Conservation (phyloP, 306 rosid genomes). For the Hylodesmum podocarpum region DNA sequence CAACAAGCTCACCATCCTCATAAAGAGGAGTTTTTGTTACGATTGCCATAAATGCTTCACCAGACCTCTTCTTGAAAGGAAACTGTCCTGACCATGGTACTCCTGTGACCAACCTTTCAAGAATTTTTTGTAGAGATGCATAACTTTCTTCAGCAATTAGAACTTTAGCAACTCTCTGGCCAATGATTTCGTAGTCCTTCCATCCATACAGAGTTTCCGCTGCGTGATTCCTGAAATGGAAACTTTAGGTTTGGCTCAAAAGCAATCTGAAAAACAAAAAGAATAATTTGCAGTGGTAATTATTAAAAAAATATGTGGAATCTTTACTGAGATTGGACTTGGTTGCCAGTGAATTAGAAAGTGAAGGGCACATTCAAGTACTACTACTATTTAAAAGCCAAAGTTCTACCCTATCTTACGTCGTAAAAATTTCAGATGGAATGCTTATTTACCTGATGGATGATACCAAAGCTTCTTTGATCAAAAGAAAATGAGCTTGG, state of each 20-base stretch:
- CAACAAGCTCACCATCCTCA: slow-evolving; percentile 58
- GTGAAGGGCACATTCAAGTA: background rate
- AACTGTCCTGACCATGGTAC: slow-evolving; percentile 70
- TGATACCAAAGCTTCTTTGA: background rate
- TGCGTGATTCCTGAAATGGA: slow-evolving; percentile 55
- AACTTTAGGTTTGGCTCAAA: background rate
- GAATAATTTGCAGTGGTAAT: background rate
- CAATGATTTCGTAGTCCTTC: slow-evolving; percentile 65
- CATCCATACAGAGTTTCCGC: slow-evolving; percentile 75
- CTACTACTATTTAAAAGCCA: background rate
- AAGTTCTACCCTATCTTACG: background rate
- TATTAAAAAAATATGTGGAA: background rate
- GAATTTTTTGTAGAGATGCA: slow-evolving; percentile 42
- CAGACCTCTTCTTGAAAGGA: slow-evolving; percentile 69
- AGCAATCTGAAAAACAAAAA: background rate
- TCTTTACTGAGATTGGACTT: background rate
- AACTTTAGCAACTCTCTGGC: slow-evolving; percentile 41
- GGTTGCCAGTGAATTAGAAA: background rate
- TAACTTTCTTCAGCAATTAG: slow-evolving; percentile 51
- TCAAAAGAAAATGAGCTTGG: background rate
- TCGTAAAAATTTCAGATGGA: background rate
- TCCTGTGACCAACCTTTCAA: slow-evolving; percentile 47
- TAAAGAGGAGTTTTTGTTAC: slow-evolving; percentile 60
- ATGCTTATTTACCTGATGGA: slow-evolving; percentile 9
- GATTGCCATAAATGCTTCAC: slow-evolving; percentile 61